Evolutionary conservation across 1,284 basidiomycete genomes (phyloP).

Genomic region (Vanrija sp.): DNA sequence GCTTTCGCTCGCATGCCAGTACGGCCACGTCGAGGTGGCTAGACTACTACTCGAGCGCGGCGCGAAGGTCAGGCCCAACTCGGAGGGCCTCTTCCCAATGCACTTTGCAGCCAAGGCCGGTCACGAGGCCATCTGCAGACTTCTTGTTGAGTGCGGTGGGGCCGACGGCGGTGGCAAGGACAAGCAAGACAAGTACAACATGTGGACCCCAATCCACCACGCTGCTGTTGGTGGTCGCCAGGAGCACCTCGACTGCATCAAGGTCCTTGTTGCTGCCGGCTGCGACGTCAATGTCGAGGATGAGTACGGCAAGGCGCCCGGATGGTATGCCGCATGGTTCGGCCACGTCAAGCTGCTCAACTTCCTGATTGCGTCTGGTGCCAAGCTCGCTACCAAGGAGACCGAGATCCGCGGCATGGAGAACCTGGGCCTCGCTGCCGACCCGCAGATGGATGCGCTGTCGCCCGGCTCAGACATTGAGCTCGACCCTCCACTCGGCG

Average conservation of each 20-base stretch:
- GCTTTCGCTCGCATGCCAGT: constrained; percentile 83
- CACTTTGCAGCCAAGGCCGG: constrained; percentile 98
- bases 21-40: constrained; percentile 82
- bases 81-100: constrained; percentile 91
- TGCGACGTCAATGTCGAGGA: constrained; percentile 71
- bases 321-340: constrained; percentile 98
- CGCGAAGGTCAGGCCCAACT: constrained; percentile 77
- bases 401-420: constrained; percentile 37
- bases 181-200: constrained; percentile 88
- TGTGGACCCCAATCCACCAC: constrained; percentile 97
- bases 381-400: constrained; percentile 38
- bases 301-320: constrained; percentile 78
- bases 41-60: constrained; percentile 70
- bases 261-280: constrained; percentile 72
- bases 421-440: constrained; percentile 43
- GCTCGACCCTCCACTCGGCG: constrained; percentile 50
- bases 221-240: constrained; percentile 76
- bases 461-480: constrained; percentile 60
- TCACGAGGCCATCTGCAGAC: constrained; percentile 72
- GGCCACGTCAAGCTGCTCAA: constrained; percentile 79
- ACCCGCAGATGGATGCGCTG: constrained; percentile 45
- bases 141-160: constrained; percentile 64
- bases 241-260: constrained; percentile 65
- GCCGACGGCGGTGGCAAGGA: constrained; percentile 65
- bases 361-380: constrained; percentile 62